Base-by-base conservation (phyloP, 257 asterid genomes). In the Forsythia suspensa region DNA sequence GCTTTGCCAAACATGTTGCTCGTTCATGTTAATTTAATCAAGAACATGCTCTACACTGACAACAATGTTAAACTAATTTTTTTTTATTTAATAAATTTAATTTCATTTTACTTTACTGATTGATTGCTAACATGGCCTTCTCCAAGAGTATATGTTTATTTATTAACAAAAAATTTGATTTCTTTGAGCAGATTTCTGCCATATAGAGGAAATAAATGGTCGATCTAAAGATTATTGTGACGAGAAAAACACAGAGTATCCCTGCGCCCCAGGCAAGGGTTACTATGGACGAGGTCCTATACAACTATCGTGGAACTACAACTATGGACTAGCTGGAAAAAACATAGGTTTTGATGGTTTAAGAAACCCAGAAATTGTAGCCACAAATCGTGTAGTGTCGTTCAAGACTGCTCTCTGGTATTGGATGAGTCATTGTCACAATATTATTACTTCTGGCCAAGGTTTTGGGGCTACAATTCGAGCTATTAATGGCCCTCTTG, bases 401-500 rank as follows among this genome's bases (percentile, higher is more conserved):
- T 81, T 84, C 80, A 84, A 76, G 70, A 72, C 85, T 0, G 85
- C 82, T 39, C 10, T 84, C 5, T 84, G 86, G 88, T 85, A 52
- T n/a, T 85, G 88, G 88, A 82, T 85, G 88, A 73, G 73, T 15
- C 9, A 55, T 16, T 82, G 86, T n/a, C 88, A 85, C 44, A 3
- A 9, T 44, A 40, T 71, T 1, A 79, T 85, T 12, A 55, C 42
- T 66, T 85, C 84, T 2, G 84, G 84, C 0, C 73, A 38, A 70
- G 86, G 86, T 5, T 85, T 85, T 29, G 86, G 86, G 37, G 86
- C 73, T 1, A 82, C 88, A 0, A 85, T 82, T 48, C 86, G 88
- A 5, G 80, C 88, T 11, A 77, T 85, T 34, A 82, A 82, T 55
- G 81, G 84, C 9, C 77, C 63, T 8, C 0, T 0, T 11, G 84